Base-by-base conservation (phyloP, 1,284 basidiomycete genomes). In the Tausonia pullulans region DNA sequence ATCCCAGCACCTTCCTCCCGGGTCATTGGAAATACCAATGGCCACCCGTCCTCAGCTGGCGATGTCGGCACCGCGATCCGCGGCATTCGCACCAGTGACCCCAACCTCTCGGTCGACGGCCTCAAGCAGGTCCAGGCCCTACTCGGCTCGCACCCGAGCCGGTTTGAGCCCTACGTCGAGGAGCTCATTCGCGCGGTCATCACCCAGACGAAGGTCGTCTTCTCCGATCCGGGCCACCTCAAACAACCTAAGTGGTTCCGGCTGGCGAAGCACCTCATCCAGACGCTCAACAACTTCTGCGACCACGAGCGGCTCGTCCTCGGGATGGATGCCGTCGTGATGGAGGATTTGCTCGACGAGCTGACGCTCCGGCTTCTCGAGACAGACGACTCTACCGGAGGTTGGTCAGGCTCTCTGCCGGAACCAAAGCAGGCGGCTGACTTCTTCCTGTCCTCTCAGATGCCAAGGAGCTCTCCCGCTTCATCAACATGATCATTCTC, bases 401-500 rank as follows among this genome's bases (percentile, higher is more conserved):
- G 72, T 64, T 3, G n/a, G 61, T 63, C 44, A 5, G 4, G 27
- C 27, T 27, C 27, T 27, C 27, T 27, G 27, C 27, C 27, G 27
- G 27, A 27, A 27, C 27, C 27, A 27, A 27, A 27, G 27, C 27
- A 27, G 27, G 27, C 27, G 27, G 6, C 43, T 46, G 43, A 51
- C 49, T n/a, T 44, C 49, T 48, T 14, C 11, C 9, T 11, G 4
- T n/a, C 40, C 13, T 5, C 5, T n/a, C 81, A 72, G 84, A 87
- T 70, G 82, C 91, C 65, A 88, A 92, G 75, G 88, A 96, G 75
- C 74, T 96, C 69, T 93, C 93, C 27, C 86, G 91, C 66, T 97
- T 96, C 76, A 91, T 98, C 77, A 98, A 98, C 77, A 95, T 97
- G 86, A 94, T 98, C 66, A 88, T 98, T 66, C 81, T 98, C 62